A percentile compares a stretch with the other conserved stretches of the same genome.
Conservation (phyloP, 805 yeast species). For the Hanseniaspora valbyensis region DNA sequence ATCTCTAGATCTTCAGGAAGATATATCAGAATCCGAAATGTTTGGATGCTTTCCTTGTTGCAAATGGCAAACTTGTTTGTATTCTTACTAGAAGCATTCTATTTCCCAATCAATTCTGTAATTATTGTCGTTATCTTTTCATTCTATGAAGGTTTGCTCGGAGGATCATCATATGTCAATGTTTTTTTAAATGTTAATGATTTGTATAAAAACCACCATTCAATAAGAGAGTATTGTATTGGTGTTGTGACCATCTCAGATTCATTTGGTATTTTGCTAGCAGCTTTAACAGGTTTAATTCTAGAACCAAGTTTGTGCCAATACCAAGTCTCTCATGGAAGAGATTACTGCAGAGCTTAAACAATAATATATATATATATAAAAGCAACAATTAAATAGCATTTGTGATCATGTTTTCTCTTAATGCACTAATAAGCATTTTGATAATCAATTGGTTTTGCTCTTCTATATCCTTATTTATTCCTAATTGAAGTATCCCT, state of each 20-base stretch:
- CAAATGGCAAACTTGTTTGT: conserved; percentile 55
- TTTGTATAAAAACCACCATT: conserved; percentile 36
- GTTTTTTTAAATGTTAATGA: conserved; percentile 63
- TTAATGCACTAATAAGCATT: conserved; percentile 33
- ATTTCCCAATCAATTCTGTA: conserved; percentile 44
- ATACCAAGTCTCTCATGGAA: conserved; percentile 57
- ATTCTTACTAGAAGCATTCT: conserved; percentile 54
- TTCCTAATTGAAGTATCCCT: conserved; percentile 33
- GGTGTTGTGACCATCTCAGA: conserved; percentile 80
- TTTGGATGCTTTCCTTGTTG: conserved; percentile 53
- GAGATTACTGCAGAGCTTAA: conserved; percentile 60
- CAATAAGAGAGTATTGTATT: conserved; percentile 59
- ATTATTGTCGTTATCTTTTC: conserved; percentile 53
- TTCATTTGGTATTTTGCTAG: conserved; percentile 70
- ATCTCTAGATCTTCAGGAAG: conserved; percentile 77
- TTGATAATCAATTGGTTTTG: conserved; percentile 51
- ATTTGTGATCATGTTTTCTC: conserved; percentile 26
- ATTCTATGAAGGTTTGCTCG: conserved; percentile 80
- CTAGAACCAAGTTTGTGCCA: conserved; percentile 64
- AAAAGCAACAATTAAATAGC: background rate
- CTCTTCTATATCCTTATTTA: conserved; percentile 38
- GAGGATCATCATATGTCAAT: conserved; percentile 84
- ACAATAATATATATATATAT: background rate
- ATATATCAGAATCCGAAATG: conserved; percentile 44
- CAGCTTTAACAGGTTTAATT: conserved; percentile 65